These are phyloP conservation scores for Paracorniculantispora psalliotae DNA, from an alignment of 2,329 filamentous ascomycete species.

Conservation along the genomic window DNA sequence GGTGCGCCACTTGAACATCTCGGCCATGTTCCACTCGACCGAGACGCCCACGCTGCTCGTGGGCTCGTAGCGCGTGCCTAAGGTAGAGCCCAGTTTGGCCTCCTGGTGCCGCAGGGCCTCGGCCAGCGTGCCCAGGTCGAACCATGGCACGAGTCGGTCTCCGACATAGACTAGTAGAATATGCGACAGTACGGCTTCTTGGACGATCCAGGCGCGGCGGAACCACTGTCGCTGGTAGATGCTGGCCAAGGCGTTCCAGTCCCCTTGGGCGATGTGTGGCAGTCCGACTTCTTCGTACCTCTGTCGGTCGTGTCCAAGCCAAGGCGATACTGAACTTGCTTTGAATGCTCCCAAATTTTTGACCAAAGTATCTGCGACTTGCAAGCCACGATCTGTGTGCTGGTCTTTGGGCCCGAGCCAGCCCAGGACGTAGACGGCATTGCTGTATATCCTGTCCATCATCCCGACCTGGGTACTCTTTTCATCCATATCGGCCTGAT, in stretches of 20 bases:
- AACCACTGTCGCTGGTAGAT: slow-evolving; percentile 26
- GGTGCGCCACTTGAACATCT: slow-evolving; percentile 20
- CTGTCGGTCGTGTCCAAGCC: slow-evolving; percentile 17
- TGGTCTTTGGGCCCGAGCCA: slow-evolving; percentile 24
- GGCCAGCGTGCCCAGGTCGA: slow-evolving; percentile 18
- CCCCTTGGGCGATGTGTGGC: slow-evolving; percentile 16
- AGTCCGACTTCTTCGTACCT: slow-evolving; percentile 18
- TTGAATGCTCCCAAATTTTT: slow-evolving; percentile 15
- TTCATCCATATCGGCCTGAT: slow-evolving; percentile 23
- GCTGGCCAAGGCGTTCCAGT: slow-evolving; percentile 20
- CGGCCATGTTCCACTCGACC: slow-evolving; percentile 23
- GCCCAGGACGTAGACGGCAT: slow-evolving; percentile 20
- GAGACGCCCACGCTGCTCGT: slow-evolving; percentile 18
- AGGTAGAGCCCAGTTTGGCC: slow-evolving; percentile 15
- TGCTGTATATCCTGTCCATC: slow-evolving; percentile 26
- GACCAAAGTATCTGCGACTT: slow-evolving; percentile 15
- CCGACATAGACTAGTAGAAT: slow-evolving; percentile 23
- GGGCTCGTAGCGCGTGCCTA: slow-evolving; percentile 17
- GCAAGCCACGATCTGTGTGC: slow-evolving; percentile 16
- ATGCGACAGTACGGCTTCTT: slow-evolving; percentile 23
- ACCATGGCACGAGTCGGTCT: slow-evolving; percentile 15
- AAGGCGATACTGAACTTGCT: slow-evolving; percentile 20
- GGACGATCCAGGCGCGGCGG: slow-evolving; percentile 25
- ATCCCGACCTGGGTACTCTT: slow-evolving; percentile 24
- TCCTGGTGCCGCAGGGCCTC: slow-evolving; percentile 18